phyloP scores from a whole-genome alignment of 2,329 filamentous ascomycete genomes.

The Colletotrichum sidae region DNA sequence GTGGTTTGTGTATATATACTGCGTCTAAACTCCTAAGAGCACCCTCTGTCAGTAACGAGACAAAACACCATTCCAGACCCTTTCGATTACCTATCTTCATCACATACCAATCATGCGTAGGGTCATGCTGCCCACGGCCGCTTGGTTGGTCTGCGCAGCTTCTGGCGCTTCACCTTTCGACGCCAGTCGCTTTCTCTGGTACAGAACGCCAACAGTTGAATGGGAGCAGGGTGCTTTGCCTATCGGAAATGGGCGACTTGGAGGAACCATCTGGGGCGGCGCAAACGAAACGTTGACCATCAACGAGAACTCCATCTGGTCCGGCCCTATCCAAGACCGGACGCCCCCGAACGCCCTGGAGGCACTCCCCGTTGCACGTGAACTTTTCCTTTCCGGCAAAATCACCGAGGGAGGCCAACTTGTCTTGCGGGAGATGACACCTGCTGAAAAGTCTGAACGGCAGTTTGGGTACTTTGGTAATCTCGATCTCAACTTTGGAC shows the following conservation, averaged over 20 bases:
- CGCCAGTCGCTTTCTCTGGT: constrained; percentile 26
- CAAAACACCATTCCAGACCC: too few relatives aligned
- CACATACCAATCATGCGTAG: too few relatives aligned
- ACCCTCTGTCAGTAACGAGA: too few relatives aligned
- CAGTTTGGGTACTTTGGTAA: constrained; percentile 51
- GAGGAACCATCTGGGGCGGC: constrained; percentile 57
- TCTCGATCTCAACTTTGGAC: constrained; percentile 52
- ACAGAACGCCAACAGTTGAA: constrained; percentile 16
- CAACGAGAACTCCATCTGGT: constrained; percentile 63
- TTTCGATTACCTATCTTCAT: too few relatives aligned
- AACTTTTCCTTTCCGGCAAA: constrained; percentile 49
- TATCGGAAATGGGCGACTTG: constrained; percentile 60
- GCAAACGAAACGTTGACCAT: constrained; percentile 54
- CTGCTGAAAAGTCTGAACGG: constrained; percentile 50
- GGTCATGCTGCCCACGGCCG: too few relatives aligned
- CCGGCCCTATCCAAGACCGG: constrained; percentile 56
- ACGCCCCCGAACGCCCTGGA: constrained; percentile 50
- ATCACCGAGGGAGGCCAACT: constrained; percentile 51
- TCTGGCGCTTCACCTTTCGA: neutral
- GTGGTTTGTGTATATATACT: too few relatives aligned
- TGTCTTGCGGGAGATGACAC: constrained; percentile 49
- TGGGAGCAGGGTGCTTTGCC: constrained; percentile 50
- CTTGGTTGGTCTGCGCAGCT: neutral
- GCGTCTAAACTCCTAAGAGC: too few relatives aligned
- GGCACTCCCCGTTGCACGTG: constrained; percentile 48